These are phyloP conservation scores for Diplocarpon mali DNA, from an alignment of 2,329 filamentous ascomycete species.

Conservation along the genomic window DNA sequence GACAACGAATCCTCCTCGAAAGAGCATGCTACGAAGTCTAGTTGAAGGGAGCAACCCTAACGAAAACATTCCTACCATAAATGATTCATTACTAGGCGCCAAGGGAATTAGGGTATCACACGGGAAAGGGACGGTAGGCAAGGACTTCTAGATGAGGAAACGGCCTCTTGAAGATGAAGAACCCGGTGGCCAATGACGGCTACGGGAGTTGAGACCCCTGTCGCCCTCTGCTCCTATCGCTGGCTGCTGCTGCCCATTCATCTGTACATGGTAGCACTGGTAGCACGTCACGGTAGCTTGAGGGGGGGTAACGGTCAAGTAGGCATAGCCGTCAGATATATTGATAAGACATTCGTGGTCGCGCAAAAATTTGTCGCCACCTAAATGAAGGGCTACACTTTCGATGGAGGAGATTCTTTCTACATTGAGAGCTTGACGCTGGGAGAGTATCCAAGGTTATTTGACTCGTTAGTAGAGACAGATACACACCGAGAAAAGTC, in stretches of 20 bases:
- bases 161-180: constrained; percentile 52
- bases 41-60: constrained; percentile 51
- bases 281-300: constrained; percentile 24
- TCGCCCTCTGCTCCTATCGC: constrained; percentile 32
- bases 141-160: constrained; percentile 36
- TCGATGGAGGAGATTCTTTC: neutral
- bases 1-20: constrained; percentile 43
- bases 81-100: constrained; percentile 27
- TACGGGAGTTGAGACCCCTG: constrained; percentile 54
- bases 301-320: constrained; percentile 47
- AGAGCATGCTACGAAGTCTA: constrained; percentile 19
- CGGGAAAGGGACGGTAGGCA: constrained; percentile 23
- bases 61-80: constrained; percentile 27
- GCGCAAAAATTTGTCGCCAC: too few relatives aligned
- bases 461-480: constrained; percentile 18
- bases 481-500: constrained; percentile 22
- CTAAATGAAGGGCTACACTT: neutral
- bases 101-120: constrained; percentile 20
- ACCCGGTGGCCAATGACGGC: constrained; percentile 49
- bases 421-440: constrained; percentile 2
- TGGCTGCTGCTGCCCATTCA: constrained; percentile 14
- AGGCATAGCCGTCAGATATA: constrained; percentile 43
- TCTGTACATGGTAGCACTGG: constrained; percentile 9
- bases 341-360: neutral
- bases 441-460: constrained; percentile 4